Evolutionary conservation across 805 yeast genomes (phyloP), one percentile per base, ranked within the genome.

Genomic region (Ogataea methanolica): DNA sequence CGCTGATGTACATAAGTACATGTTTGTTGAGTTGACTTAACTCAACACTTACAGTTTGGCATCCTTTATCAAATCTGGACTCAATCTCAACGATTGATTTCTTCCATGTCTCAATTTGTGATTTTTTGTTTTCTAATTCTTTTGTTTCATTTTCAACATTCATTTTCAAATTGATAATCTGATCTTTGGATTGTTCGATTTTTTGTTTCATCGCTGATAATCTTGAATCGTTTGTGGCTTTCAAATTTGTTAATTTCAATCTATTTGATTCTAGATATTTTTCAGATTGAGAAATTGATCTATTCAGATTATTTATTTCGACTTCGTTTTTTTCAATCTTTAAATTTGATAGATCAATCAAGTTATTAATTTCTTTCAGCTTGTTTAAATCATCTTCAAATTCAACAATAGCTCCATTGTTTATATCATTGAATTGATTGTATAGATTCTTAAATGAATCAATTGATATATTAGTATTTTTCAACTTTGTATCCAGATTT

Each of bases 371-470:
- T n/a, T 40, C 45, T 22, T 75, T 74, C 54, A 76, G 69, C 59
- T 71, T 67, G 46, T 55, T 58, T 51, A 73, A 56, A 58, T 81
- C 81, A 50, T 68, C 63, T 51, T 74, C 65, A 43, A 78, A 66
- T 56, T 83, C 82, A 50, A 76, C 79, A 57, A 76, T 56, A 31
- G 76, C 69, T 38, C 68, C 66, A 36, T 11, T 8, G 31, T 68
- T 62, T 19, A 77, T 66, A 36, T 69, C 69, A 41, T 62, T 66
- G 33, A 78, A 54, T 35, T 77, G 80, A 46, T 71, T 72, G 7
- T 79, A 72, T 23, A 83, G 66, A 9, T 76, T 68, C 49, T 71
- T 71, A 48, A 87, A 75, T 0, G 89, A 75, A 43, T 82, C 85
- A 9, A 78, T 69, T 0, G 91, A 74, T 1, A 72, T 66, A 1